A percentile compares a stretch with the other conserved stretches of the same genome.
Conservation (phyloP, 2,329 filamentous ascomycete genomes). For the Rachicladosporium sp. region DNA sequence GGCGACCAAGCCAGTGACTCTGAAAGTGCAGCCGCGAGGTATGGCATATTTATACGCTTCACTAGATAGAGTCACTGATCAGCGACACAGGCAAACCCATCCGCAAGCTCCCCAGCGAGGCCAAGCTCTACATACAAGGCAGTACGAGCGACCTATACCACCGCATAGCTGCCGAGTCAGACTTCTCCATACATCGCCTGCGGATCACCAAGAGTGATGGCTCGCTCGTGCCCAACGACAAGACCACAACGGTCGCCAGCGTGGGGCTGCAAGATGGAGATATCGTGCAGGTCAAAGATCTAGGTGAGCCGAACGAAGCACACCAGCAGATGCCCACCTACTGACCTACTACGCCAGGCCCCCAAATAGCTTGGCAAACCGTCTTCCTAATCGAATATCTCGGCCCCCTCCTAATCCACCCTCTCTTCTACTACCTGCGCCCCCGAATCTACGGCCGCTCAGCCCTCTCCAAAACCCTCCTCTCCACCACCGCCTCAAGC, state of each 20-base stretch:
- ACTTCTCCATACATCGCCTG: slow-evolving; percentile 46
- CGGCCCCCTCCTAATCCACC: slow-evolving; percentile 81
- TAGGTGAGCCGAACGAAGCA: slow-evolving; percentile 48
- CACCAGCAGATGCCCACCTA: neutral
- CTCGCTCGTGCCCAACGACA: slow-evolving; percentile 42
- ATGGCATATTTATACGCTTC: slow-evolving; percentile 4
- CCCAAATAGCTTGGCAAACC: slow-evolving; percentile 82
- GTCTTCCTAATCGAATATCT: slow-evolving; percentile 94
- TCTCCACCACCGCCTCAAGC: slow-evolving; percentile 21
- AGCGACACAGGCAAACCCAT: slow-evolving; percentile 45
- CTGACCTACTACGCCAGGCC: slow-evolving; percentile 41
- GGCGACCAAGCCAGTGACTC: slow-evolving; percentile 31
- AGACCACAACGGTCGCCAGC: slow-evolving; percentile 39
- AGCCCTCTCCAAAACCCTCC: slow-evolving; percentile 8
- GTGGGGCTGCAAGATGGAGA: slow-evolving; percentile 48
- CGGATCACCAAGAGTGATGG: slow-evolving; percentile 55
- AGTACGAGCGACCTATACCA: slow-evolving; percentile 45
- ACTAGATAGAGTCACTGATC: neutral
- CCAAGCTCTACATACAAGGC: slow-evolving; percentile 39
- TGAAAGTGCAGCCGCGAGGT: slow-evolving; percentile 36
- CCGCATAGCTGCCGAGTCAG: slow-evolving; percentile 41
- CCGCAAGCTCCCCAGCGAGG: slow-evolving; percentile 44
- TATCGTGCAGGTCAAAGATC: slow-evolving; percentile 75
- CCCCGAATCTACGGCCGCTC: slow-evolving; percentile 52
- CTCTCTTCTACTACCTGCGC: slow-evolving; percentile 56